Evolutionary conservation across 2,329 filamentous ascomycete genomes (phyloP).

Genomic region (Aspergillus ibericus): DNA sequence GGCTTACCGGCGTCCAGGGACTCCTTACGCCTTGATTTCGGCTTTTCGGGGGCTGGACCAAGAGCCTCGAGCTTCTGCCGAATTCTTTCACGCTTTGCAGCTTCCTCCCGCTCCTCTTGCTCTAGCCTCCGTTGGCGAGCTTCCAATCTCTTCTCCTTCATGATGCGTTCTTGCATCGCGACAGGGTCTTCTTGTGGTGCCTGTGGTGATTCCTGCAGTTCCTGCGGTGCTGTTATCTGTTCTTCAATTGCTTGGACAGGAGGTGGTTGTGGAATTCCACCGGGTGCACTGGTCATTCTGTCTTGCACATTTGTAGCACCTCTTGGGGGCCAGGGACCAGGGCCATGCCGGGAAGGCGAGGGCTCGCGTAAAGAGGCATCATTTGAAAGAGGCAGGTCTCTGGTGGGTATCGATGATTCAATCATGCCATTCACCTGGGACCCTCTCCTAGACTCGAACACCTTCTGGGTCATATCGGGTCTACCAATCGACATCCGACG

Average conservation of each 20-base stretch:
- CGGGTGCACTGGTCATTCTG: conserved; percentile 21
- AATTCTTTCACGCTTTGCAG: conserved; percentile 59
- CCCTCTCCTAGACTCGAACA: conserved; percentile 40
- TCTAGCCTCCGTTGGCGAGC: conserved; percentile 56
- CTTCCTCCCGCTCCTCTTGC: conserved; percentile 58
- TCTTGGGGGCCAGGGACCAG: conserved; percentile 32
- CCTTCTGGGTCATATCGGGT: conserved; percentile 43
- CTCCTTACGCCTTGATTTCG: conserved; percentile 30
- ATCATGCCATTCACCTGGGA: conserved; percentile 40
- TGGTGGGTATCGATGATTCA: conserved; percentile 33
- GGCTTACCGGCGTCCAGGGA: conserved; percentile 27
- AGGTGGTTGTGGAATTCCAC: conserved; percentile 21
- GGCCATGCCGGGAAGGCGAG: conserved; percentile 29
- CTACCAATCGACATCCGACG: conserved; percentile 62
- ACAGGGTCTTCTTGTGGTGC: conserved; percentile 43
- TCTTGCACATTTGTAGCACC: conserved; percentile 30
- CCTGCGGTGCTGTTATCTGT: conserved; percentile 16
- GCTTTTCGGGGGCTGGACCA: conserved; percentile 46
- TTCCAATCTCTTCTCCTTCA: conserved; percentile 60
- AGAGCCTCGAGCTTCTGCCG: conserved; percentile 57
- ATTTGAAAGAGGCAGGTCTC: conserved; percentile 25
- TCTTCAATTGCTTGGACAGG: conserved; percentile 19
- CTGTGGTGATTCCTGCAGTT: conserved; percentile 7
- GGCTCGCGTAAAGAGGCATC: conserved; percentile 22
- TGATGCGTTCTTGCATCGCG: conserved; percentile 59